Evolutionary conservation across 352 stramenopile species (phyloP).

Genomic region (Globisporangium orthogonon): DNA sequence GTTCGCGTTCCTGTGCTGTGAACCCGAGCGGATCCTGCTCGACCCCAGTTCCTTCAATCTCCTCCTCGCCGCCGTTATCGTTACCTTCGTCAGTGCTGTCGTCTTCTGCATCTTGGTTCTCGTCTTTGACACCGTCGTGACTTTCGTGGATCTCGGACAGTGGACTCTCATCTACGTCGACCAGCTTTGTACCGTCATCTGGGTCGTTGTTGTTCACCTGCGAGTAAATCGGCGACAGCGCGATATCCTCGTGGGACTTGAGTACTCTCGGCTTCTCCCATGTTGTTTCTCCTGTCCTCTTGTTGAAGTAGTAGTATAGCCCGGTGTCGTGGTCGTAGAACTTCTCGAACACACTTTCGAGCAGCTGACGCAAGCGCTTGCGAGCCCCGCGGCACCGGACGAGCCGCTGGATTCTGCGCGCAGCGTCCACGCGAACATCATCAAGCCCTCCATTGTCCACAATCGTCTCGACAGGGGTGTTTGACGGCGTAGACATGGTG

Average conservation of each 20-base stretch:
- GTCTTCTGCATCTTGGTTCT: conserved; percentile 14
- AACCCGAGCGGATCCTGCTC: conserved; percentile 23
- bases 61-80: too few species aligned
- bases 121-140: conserved; percentile 6
- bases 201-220: conserved; percentile 7
- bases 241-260: conserved; percentile 36
- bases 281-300: conserved; percentile 54
- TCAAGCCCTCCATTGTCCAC: conserved; percentile 7
- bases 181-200: conserved; percentile 13
- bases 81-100: conserved; percentile 7
- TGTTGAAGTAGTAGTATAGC: conserved; percentile 70
- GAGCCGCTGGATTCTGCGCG: conserved; percentile 46
- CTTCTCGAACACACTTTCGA: conserved; percentile 57
- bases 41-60: too few species aligned
- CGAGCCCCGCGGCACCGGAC: conserved; percentile 48
- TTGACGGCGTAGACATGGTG: conserved; percentile 7
- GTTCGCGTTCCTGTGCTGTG: conserved; percentile 28
- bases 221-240: conserved; percentile 27
- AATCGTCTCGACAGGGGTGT: conserved; percentile 21
- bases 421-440: conserved; percentile 18
- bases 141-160: conserved; percentile 14
- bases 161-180: conserved; percentile 11
- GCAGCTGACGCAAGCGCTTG: conserved; percentile 29
- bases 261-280: conserved; percentile 69
- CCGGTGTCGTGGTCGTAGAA: conserved; percentile 67